A percentile compares a stretch with the other conserved stretches of the same genome.
These are phyloP conservation scores for Sclerotinia sclerotiorum DNA, from an alignment of 2,329 filamentous ascomycete genomes.

Conservation along the genomic window DNA sequence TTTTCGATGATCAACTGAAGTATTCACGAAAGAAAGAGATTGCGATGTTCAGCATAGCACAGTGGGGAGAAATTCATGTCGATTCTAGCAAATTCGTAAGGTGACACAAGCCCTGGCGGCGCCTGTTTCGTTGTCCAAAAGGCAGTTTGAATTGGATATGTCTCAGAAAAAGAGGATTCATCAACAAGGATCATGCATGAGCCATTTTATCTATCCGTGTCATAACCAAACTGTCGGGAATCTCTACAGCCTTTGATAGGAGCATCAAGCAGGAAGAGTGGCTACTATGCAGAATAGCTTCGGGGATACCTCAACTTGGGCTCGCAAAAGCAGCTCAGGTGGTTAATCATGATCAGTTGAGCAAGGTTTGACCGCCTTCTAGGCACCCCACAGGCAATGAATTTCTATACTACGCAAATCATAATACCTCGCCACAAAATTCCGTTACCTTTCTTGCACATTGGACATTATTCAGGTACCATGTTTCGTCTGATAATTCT, in stretches of 20 bases:
- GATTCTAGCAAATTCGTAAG: not conserved
- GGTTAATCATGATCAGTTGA: not conserved
- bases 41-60: not conserved
- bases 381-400: not conserved
- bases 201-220: slow-evolving; percentile 8
- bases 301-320: slow-evolving; percentile 5
- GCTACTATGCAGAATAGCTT: slow-evolving; percentile 3
- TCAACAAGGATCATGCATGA: slow-evolving; percentile 11
- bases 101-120: not conserved
- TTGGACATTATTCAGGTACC: not conserved
- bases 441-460: not conserved
- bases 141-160: slow-evolving; percentile 2
- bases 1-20: not conserved
- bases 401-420: not conserved
- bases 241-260: not conserved
- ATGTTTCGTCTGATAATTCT: not conserved
- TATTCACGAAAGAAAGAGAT: not conserved
- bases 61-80: not conserved
- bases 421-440: not conserved
- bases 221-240: slow-evolving; percentile 4
- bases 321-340: not conserved
- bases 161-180: slow-evolving; percentile 2
- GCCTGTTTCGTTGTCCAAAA: not conserved
- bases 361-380: not conserved
- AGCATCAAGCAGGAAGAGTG: not conserved